Conservation (phyloP, 164 flowering plant species). For the Platanus orientalis region DNA sequence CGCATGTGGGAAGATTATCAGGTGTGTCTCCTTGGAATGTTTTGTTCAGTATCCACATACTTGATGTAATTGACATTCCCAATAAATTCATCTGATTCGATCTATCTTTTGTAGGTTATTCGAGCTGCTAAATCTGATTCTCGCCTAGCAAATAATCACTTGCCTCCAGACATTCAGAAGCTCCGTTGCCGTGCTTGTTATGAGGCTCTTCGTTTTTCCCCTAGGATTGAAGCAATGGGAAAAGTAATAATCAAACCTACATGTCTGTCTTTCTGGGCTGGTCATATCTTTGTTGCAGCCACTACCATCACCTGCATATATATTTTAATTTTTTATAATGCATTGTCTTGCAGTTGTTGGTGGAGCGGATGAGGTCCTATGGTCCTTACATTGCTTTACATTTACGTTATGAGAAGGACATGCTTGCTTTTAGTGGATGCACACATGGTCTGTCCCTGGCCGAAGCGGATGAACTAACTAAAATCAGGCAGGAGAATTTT, state of each 20-base stretch:
- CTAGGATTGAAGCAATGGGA: slow-evolving; percentile 86
- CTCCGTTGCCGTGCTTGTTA: slow-evolving; percentile 92
- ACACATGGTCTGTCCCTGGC: slow-evolving; percentile 69
- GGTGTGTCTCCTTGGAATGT: slow-evolving; percentile 30
- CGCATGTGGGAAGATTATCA: slow-evolving; percentile 76
- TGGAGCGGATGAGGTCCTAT: slow-evolving; percentile 85
- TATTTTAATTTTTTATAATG: not conserved
- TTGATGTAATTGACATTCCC: not conserved
- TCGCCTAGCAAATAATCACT: slow-evolving; percentile 86
- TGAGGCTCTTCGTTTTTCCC: slow-evolving; percentile 89
- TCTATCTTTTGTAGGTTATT: slow-evolving; percentile 50
- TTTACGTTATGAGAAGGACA: slow-evolving; percentile 90
- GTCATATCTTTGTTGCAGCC: not conserved
- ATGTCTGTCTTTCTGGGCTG: not conserved
- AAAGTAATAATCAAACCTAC: slow-evolving; percentile 39
- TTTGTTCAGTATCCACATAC: not conserved
- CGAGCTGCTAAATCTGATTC: slow-evolving; percentile 98
- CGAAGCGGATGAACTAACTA: slow-evolving; percentile 82
- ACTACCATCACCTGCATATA: not conserved
- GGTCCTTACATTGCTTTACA: slow-evolving; percentile 92
- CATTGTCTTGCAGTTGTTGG: slow-evolving; percentile 51
- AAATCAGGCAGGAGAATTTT: slow-evolving; percentile 50
- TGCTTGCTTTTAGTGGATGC: slow-evolving; percentile 99
- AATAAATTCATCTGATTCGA: not conserved
- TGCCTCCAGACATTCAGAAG: slow-evolving; percentile 88